Conservation (phyloP, 495 filamentous ascomycete genomes). For the Cryomyces minteri region DNA sequence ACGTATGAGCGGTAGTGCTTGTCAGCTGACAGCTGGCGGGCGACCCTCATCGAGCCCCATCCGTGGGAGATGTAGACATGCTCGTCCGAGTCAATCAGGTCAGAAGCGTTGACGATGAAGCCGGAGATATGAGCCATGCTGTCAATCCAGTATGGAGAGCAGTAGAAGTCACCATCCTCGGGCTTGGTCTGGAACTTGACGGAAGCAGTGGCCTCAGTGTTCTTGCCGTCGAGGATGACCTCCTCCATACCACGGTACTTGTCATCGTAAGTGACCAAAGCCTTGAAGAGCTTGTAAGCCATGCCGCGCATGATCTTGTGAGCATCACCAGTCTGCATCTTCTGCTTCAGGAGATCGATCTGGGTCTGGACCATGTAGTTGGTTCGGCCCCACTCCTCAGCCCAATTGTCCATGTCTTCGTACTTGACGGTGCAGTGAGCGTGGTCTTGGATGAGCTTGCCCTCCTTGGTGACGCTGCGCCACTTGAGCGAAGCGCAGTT, state of each 20-base stretch:
- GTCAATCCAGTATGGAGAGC: slow-evolving; percentile 30
- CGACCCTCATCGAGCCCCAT: slow-evolving; percentile 22
- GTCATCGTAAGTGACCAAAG: slow-evolving; percentile 22
- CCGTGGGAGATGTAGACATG: slow-evolving; percentile 29
- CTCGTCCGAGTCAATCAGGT: slow-evolving; percentile 25
- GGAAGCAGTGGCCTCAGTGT: slow-evolving; percentile 23
- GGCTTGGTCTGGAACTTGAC: slow-evolving; percentile 24
- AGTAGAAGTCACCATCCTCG: slow-evolving; percentile 24
- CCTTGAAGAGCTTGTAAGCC: slow-evolving; percentile 30
- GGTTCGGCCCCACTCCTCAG: slow-evolving; percentile 20
- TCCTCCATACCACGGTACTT: slow-evolving; percentile 25
- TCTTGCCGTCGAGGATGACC: slow-evolving; percentile 23
- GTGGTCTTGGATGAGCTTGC: slow-evolving; percentile 20
- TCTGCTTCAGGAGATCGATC: slow-evolving; percentile 22
- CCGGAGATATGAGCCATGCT: slow-evolving; percentile 29
- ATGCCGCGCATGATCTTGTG: slow-evolving; percentile 26
- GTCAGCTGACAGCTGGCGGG: slow-evolving; percentile 17
- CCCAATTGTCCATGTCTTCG: slow-evolving; percentile 21
- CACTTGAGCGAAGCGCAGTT: slow-evolving; percentile 17
- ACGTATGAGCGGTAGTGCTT: slow-evolving; percentile 24
- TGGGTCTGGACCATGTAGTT: slow-evolving; percentile 26
- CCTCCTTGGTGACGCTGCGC: slow-evolving; percentile 21
- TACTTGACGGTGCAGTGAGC: slow-evolving; percentile 20
- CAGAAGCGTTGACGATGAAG: slow-evolving; percentile 34
- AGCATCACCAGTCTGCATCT: slow-evolving; percentile 21